Evolutionary conservation across 1,284 basidiomycete species (phyloP), one percentile per base, ranked within the genome.

Genomic region (Wallemia hederae): DNA sequence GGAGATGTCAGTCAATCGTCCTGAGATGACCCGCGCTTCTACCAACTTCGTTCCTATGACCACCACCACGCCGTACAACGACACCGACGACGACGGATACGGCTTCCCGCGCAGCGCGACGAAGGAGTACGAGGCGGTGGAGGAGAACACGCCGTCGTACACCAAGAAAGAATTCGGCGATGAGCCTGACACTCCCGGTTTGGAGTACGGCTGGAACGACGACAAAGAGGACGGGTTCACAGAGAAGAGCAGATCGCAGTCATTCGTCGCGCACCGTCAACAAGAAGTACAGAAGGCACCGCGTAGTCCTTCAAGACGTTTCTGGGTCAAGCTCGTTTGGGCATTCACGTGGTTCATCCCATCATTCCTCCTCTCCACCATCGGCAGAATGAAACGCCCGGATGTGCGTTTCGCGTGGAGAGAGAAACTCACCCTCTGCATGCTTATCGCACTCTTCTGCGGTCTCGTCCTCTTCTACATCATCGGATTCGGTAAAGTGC

Each of bases 321-420:
- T 83, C 61, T 98, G 92, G 92, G 85, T 94, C 3, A 75, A 78
- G 17, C 70, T 96, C 1, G 88, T 83, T 63, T 88, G 87, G 82
- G 69, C 85, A n/a, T 74, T 96, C 60, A 98, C 90, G 0, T 97
- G 79, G 74, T 97, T 85, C 83, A 72, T 89, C 5, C 92, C 91
- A 0, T 81, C 77, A 24, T 77, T 78, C 17, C 70, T 82, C 59
- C 74, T 98, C 55, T 74, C 72, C 17, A 80, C 77, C 69, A 67
- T 87, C 60, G 86, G 86, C 1, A 78, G 86, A 24, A 90, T 98
- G 85, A 96, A 96, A 73, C 82, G 91, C 11, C 72, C 83, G 63
- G 94, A 98, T 67, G 78, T 98, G 39, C 81, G 85, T 55, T 90
- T 96, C 72, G 92, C 92, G 0, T 97, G 91, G 92, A 75, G 91